Evolutionary conservation across 1,284 basidiomycete genomes (phyloP), one percentile per base, ranked within the genome.

Genomic region (Ustilago shanxiensis): DNA sequence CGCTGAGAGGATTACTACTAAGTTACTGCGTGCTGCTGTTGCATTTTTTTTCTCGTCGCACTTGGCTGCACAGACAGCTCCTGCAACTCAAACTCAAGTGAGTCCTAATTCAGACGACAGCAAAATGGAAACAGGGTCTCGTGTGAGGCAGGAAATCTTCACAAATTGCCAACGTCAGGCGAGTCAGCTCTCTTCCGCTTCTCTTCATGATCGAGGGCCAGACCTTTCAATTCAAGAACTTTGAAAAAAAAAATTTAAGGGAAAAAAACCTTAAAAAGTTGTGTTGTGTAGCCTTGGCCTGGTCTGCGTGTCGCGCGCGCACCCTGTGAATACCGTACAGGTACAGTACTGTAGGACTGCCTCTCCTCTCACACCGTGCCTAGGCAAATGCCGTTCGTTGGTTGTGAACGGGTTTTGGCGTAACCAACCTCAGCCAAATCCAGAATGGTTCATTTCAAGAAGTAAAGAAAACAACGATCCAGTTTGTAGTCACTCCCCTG

Each of bases 261-360:
- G 35, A 47, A n/a, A 45, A 56, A 58, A 49, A 47, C 39, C 55
- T 47, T 57, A 31, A 57, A 57, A 22, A 31, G 20, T 57, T 1
- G 2, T 31, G 49, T 28, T 51, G n/a, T n/a, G n/a, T n/a, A n/a
- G n/a, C n/a, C n/a, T n/a, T n/a, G n/a, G n/a, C n/a, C 28, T 20
- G 4, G 31, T 1, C 24, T 29, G 49, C 47, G 28, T 14, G 13
- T 51, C 31, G 31, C 44, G 51, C 51, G 51, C 51, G 51, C 51
- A 31, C 16, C 6, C 51, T 53, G 16, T 41, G 39, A 14, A 5
- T 20, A 16, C 13, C 6, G 8, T 16, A 20, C 5, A 41, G n/a
- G n/a, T n/a, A n/a, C n/a, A 14, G 39, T 33, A 11, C n/a, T n/a
- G n/a, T n/a, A n/a, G n/a, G n/a, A n/a, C n/a, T n/a, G n/a, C n/a